Conservation (phyloP, 2,329 filamentous ascomycete genomes). For the Zymoseptoria ardabiliae region DNA sequence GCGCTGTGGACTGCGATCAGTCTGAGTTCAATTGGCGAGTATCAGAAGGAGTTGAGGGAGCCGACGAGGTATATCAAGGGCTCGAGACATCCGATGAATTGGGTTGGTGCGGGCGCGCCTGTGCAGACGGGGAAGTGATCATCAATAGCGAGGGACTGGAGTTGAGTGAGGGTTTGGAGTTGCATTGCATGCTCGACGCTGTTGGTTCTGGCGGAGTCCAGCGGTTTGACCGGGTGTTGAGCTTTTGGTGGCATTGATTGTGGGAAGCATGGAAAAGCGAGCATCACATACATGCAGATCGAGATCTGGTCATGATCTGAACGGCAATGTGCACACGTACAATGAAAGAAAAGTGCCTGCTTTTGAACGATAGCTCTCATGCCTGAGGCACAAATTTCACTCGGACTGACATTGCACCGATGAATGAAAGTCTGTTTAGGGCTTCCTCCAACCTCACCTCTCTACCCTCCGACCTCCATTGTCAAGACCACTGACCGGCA, state of each 20-base stretch:
- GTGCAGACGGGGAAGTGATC: neutral
- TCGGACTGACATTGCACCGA: neutral
- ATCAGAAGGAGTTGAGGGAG: slow-evolving; percentile 5
- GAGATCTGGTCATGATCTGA: too few species aligned
- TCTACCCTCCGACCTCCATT: neutral
- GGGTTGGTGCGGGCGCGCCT: slow-evolving; percentile 3
- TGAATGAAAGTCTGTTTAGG: neutral
- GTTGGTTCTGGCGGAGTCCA: neutral
- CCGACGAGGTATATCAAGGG: slow-evolving; percentile 10
- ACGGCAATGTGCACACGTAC: too few species aligned
- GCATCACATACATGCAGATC: neutral
- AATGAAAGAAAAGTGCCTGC: too few species aligned
- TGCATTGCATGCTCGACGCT: neutral
- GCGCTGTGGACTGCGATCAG: slow-evolving; percentile 13
- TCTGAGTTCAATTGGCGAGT: slow-evolving; percentile 8
- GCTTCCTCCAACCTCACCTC: neutral
- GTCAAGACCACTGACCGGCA: too few species aligned
- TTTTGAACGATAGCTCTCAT: neutral
- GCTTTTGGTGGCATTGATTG: neutral
- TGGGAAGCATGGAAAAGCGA: neutral
- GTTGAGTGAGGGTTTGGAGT: neutral
- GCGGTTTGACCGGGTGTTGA: neutral
- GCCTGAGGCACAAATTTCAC: neutral
- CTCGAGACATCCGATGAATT: slow-evolving; percentile 9
- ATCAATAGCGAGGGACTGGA: neutral